phyloP scores from a whole-genome alignment of 1,284 basidiomycete species.

The Ganoderma multipileum region DNA sequence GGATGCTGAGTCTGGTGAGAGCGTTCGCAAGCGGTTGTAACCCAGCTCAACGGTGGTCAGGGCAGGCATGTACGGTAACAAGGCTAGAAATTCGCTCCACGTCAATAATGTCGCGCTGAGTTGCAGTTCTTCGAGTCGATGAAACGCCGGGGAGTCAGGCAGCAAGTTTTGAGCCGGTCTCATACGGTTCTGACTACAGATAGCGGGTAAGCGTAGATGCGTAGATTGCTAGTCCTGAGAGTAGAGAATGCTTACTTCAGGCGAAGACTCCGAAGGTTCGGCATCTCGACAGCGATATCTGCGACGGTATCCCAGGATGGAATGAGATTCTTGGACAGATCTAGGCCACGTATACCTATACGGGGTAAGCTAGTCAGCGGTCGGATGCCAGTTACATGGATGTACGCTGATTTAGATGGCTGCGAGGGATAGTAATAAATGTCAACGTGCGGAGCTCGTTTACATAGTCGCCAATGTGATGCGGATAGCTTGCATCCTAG shows the following conservation, averaged over 20 bases:
- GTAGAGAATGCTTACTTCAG: conserved; percentile 69
- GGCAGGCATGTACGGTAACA: conserved; percentile 63
- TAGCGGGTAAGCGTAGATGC: conserved; percentile 10
- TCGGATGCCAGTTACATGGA: background rate
- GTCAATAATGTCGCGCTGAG: conserved; percentile 77
- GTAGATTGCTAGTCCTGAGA: background rate
- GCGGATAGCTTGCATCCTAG: background rate
- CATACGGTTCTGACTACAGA: conserved; percentile 67
- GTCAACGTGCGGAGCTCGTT: background rate
- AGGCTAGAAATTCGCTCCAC: conserved; percentile 71
- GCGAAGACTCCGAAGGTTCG: conserved; percentile 67
- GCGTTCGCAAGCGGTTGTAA: conserved; percentile 65
- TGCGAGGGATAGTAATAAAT: background rate
- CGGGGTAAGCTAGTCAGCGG: background rate
- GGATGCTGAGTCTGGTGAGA: conserved; percentile 36
- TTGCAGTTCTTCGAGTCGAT: conserved; percentile 67
- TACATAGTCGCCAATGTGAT: too few species aligned
- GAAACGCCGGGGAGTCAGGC: conserved; percentile 55
- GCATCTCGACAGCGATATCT: conserved; percentile 69
- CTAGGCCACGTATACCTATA: conserved; percentile 79
- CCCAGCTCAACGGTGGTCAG: conserved; percentile 79
- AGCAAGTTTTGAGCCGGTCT: conserved; percentile 39
- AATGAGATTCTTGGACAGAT: conserved; percentile 85
- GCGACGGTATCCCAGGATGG: conserved; percentile 76
- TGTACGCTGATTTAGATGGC: background rate